These are phyloP conservation scores for Caloboletus inedulis DNA, from an alignment of 1,284 basidiomycete species.

Conservation along the genomic window DNA sequence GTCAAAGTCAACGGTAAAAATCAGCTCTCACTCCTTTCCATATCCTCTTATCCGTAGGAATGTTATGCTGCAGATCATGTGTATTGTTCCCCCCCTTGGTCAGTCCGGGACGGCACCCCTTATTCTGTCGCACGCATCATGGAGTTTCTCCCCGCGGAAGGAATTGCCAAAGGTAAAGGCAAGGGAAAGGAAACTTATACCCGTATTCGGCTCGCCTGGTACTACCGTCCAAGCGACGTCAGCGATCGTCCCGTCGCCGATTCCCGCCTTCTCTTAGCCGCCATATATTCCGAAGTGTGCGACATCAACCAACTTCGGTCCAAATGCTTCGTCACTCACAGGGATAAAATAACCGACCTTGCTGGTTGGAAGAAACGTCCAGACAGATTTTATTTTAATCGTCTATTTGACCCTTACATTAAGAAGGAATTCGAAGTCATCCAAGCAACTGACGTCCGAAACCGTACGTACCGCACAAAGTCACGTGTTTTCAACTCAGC, in stretches of 20 bases:
- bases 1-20: slow-evolving; percentile 78
- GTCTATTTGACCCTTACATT: slow-evolving; percentile 95
- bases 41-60: slow-evolving; percentile 20
- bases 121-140: slow-evolving; percentile 95
- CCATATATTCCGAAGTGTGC: slow-evolving; percentile 94
- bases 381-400: slow-evolving; percentile 93
- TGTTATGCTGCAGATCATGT: slow-evolving; percentile 76
- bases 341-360: slow-evolving; percentile 91
- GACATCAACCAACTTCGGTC: slow-evolving; percentile 89
- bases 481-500: slow-evolving; percentile 22
- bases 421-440: slow-evolving; percentile 98
- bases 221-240: slow-evolving; percentile 89
- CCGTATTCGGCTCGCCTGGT: slow-evolving; percentile 87
- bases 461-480: slow-evolving; percentile 58
- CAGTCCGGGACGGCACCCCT: slow-evolving; percentile 85
- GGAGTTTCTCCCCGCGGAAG: slow-evolving; percentile 86
- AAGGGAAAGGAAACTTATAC: slow-evolving; percentile 64
- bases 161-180: slow-evolving; percentile 52
- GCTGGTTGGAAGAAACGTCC: slow-evolving; percentile 94
- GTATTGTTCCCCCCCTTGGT: slow-evolving; percentile 91
- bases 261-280: slow-evolving; percentile 85
- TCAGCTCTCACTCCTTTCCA: slow-evolving; percentile 23
- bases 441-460: slow-evolving; percentile 80
- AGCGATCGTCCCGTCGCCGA: slow-evolving; percentile 83
- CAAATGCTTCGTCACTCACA: slow-evolving; percentile 89